Conservation (phyloP, 306 rosid genomes). For the Cicer arietinum region DNA sequence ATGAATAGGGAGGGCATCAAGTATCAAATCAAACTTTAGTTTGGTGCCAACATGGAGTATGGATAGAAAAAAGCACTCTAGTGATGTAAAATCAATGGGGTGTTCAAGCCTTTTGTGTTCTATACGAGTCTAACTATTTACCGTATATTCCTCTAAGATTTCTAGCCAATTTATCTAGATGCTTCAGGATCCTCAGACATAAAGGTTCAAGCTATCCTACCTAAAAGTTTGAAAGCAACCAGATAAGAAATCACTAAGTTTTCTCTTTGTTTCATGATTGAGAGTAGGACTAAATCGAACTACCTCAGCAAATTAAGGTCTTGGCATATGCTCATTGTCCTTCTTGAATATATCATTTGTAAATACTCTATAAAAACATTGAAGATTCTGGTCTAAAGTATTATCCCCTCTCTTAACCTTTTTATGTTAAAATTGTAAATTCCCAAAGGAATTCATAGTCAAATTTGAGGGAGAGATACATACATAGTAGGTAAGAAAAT, state of each 20-base stretch:
- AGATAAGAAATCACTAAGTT: slow-evolving; percentile 1
- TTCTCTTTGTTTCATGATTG: slow-evolving; percentile 1
- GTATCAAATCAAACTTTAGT: slow-evolving; percentile 12
- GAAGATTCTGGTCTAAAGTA: neutral
- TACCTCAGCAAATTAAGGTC: neutral
- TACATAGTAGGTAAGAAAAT: neutral
- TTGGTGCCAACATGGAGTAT: slow-evolving; percentile 46
- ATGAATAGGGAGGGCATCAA: slow-evolving; percentile 20
- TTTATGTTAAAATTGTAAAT: neutral
- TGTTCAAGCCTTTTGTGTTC: slow-evolving; percentile 36
- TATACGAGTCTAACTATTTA: neutral
- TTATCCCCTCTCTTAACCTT: neutral
- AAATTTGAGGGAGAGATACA: slow-evolving; percentile 6
- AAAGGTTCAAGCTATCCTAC: slow-evolving; percentile 36
- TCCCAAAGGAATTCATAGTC: neutral
- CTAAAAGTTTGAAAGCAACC: slow-evolving; percentile 35
- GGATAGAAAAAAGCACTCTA: slow-evolving; percentile 28
- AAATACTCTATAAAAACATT: neutral
- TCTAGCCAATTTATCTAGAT: slow-evolving; percentile 33
- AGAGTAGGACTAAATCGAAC: slow-evolving; percentile 1
- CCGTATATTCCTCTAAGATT: slow-evolving; percentile 35
- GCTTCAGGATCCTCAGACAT: slow-evolving; percentile 31
- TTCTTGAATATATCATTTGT: neutral
- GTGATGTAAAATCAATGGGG: slow-evolving; percentile 50
- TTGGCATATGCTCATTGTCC: neutral